Evolutionary conservation across 345 rosid genomes (phyloP), one percentile per base, ranked within the genome.

Genomic region (Melastoma malabathricum): DNA sequence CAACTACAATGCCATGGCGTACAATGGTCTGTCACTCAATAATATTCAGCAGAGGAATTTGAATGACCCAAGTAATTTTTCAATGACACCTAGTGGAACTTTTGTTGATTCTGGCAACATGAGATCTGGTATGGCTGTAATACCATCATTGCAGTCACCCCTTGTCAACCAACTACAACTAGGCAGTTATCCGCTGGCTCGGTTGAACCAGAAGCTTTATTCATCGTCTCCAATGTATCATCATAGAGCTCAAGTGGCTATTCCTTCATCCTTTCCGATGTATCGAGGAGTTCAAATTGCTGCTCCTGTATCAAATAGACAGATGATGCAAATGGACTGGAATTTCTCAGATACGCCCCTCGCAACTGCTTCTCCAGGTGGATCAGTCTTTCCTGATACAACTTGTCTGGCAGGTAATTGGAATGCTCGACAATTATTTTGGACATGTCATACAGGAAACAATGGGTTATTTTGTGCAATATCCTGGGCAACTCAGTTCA

Each of bases 251-350:
- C 64, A 52, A 55, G 15, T 22, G 39, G 56, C 62, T 55, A 69
- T 46, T 60, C 50, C 17, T 39, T 70, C 51, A 34, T 14, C 29
- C 25, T 22, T 4, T 22, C 25, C 25, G 25, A 1, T 22, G 25
- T 22, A 22, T 22, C 25, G 25, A 22, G 25, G 25, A 22, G 43
- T 50, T 51, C 64, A 52, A 55, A 18, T 22, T 27, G 56, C 62
- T 55, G 69, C 48, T 60, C 50, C 17, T 39, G 73, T 44, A 34
- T 15, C 29, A 44, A 67, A 51, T 34, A 52, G 52, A 15, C 44
- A 15, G 17, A 23, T 29, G 5, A 47, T 22, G 20, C 61, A 51
- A 64, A 48, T 44, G 43, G 43, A 44, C 34, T 45, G 20, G 29
- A 41, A 52, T 54, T 47, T 51, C 23, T 61, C 43, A 1, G 19